Conservation (phyloP, 345 rosid genomes). For the Trapa incisa region DNA sequence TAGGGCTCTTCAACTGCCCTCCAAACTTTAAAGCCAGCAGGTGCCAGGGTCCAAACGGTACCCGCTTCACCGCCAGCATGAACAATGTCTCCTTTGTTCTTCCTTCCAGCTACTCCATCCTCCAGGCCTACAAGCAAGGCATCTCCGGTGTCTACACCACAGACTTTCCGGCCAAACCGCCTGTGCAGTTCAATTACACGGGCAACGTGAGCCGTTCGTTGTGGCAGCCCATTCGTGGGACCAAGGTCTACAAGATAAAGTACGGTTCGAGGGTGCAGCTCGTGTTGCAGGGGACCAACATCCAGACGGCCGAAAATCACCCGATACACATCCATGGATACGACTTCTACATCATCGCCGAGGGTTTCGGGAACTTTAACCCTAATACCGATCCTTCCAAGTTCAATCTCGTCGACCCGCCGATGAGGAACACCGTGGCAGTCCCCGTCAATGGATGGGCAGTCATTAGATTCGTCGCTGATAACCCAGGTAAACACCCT, state of each 20-base stretch:
- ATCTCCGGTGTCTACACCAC: conserved; percentile 73
- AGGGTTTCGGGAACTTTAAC: conserved; percentile 87
- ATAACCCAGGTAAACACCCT: conserved; percentile 63
- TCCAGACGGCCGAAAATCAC: conserved; percentile 76
- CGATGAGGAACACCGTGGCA: conserved; percentile 69
- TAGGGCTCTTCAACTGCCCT: conserved; percentile 73
- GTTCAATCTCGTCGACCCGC: conserved; percentile 86
- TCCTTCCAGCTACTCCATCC: conserved; percentile 50
- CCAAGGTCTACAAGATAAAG: conserved; percentile 55
- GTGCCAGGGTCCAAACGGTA: conserved; percentile 85
- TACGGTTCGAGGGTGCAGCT: conserved; percentile 69
- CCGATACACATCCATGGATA: conserved; percentile 92
- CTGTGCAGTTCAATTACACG: conserved; percentile 55
- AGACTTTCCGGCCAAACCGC: conserved; percentile 70
- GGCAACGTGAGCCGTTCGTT: conserved; percentile 65
- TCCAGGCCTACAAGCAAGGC: conserved; percentile 57
- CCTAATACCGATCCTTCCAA: conserved; percentile 48
- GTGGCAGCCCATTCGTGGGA: conserved; percentile 56
- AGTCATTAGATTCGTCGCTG: conserved; percentile 83
- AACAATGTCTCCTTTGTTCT: conserved; percentile 77
- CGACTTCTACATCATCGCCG: conserved; percentile 74
- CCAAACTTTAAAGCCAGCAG: conserved; percentile 20
- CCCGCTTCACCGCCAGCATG: conserved; percentile 79
- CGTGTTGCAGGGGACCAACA: conserved; percentile 76
- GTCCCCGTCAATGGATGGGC: conserved; percentile 85